Conservation (phyloP, 2,329 filamentous ascomycete genomes). For the Grosmannia clavigera region DNA sequence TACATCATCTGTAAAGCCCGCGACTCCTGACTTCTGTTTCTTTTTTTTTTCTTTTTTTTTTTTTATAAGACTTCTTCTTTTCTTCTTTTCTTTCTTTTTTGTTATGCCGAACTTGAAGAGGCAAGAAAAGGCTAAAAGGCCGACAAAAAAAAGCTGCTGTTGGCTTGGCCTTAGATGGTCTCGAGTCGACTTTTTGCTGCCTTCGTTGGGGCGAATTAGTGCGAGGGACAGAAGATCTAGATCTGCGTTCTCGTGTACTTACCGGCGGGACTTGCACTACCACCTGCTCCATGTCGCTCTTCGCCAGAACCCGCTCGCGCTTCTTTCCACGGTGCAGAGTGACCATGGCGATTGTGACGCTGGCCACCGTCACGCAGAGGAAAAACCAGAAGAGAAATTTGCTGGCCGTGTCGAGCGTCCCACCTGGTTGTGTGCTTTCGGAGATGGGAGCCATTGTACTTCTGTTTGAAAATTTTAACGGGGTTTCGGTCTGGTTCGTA, state of each 20-base stretch:
- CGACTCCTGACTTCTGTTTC: no score
- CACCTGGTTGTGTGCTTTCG: neutral
- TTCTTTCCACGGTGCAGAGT: slow-evolving; percentile 7
- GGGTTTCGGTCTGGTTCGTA: no score
- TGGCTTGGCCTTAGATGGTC: neutral
- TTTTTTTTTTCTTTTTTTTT: no score
- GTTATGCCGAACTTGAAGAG: no score
- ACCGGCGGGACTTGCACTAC: neutral
- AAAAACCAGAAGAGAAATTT: slow-evolving; percentile 12
- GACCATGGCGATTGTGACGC: slow-evolving; percentile 3
- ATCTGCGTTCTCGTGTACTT: neutral
- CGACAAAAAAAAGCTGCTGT: no score
- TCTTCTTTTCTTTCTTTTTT: no score
- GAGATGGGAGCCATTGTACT: neutral
- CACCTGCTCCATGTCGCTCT: neutral
- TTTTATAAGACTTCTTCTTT: no score
- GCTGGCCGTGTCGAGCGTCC: slow-evolving; percentile 6
- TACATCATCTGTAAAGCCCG: no score
- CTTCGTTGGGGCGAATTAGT: neutral
- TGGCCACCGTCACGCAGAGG: slow-evolving; percentile 5
- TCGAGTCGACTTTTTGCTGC: neutral
- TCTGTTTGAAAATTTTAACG: neutral
- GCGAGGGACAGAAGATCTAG: neutral
- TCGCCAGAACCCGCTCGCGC: neutral
- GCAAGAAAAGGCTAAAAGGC: no score